These are phyloP conservation scores for Pyrenophora teres DNA, from an alignment of 2,329 filamentous ascomycete species.

Conservation along the genomic window DNA sequence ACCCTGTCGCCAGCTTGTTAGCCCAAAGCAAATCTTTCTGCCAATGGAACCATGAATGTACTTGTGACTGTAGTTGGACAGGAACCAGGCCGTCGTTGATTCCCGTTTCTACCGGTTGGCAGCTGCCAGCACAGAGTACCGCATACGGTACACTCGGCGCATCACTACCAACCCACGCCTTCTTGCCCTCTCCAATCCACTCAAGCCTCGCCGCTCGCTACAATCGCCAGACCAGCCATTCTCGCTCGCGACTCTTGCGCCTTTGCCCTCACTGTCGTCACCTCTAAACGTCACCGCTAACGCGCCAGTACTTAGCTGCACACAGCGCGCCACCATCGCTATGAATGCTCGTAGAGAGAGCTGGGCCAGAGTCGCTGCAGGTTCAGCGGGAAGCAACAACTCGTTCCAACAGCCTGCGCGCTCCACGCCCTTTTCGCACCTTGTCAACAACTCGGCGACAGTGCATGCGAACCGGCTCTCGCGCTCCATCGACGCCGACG, in stretches of 20 bases:
- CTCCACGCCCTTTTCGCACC: constrained; percentile 58
- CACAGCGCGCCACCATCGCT: constrained; percentile 6
- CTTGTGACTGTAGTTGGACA: constrained; percentile 27
- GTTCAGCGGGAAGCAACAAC: constrained; percentile 46
- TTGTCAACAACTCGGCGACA: constrained; percentile 56
- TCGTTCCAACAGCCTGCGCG: constrained; percentile 42
- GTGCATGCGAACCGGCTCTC: constrained; percentile 39
- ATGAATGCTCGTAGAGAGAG: constrained; percentile 36
- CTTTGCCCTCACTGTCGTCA: background rate
- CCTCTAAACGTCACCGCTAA: constrained; percentile 2
- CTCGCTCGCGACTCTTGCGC: constrained; percentile 31
- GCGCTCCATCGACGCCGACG: constrained; percentile 55
- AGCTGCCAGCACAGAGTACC: constrained; percentile 23
- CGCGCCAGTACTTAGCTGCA: constrained; percentile 51
- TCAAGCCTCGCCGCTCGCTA: background rate
- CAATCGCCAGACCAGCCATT: background rate
- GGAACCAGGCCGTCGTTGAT: constrained; percentile 35
- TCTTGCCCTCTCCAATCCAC: constrained; percentile 12
- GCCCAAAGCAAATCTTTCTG: constrained; percentile 7
- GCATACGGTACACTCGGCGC: constrained; percentile 15
- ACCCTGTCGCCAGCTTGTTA: constrained; percentile 7
- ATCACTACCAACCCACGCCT: constrained; percentile 14
- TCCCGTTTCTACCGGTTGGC: constrained; percentile 16
- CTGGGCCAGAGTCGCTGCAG: constrained; percentile 66
- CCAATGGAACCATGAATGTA: constrained; percentile 36